Conservation (phyloP, 2,329 filamentous ascomycete species). For the Talaromyces amestolkiae region DNA sequence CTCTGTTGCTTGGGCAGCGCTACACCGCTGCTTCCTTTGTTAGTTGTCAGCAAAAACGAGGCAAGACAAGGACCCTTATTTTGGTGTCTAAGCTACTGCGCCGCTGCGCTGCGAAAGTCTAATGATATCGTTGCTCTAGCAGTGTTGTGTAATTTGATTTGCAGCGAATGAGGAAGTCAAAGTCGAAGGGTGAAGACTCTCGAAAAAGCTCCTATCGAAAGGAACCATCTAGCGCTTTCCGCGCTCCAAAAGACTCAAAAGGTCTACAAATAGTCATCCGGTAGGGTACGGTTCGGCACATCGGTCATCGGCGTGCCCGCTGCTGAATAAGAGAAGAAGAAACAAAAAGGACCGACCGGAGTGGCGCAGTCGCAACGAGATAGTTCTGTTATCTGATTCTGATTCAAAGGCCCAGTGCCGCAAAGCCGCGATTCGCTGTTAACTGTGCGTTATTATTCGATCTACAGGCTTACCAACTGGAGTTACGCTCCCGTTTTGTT, state of each 20-base stretch:
- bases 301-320: background rate
- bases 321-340: constrained; percentile 5
- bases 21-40: constrained; percentile 15
- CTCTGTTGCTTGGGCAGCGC: constrained; percentile 16
- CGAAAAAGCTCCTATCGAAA: background rate
- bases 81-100: constrained; percentile 2
- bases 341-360: background rate
- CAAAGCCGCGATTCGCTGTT: constrained; percentile 6
- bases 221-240: background rate
- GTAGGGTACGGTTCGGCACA: background rate
- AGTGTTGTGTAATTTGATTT: background rate
- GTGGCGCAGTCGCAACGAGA: constrained; percentile 8
- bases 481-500: background rate
- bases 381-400: constrained; percentile 5
- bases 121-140: background rate
- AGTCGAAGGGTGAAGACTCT: background rate
- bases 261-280: background rate
- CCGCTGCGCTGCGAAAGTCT: background rate
- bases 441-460: background rate
- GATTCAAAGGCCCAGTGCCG: constrained; percentile 13
- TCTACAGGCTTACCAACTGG: constrained; percentile 6
- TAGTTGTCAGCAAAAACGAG: background rate
- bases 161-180: background rate
- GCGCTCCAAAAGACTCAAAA: background rate
- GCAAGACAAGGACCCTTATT: constrained; percentile 4